These are phyloP conservation scores for Geotrichum siamense DNA, from an alignment of 1,139 yeast species.

Conservation along the genomic window DNA sequence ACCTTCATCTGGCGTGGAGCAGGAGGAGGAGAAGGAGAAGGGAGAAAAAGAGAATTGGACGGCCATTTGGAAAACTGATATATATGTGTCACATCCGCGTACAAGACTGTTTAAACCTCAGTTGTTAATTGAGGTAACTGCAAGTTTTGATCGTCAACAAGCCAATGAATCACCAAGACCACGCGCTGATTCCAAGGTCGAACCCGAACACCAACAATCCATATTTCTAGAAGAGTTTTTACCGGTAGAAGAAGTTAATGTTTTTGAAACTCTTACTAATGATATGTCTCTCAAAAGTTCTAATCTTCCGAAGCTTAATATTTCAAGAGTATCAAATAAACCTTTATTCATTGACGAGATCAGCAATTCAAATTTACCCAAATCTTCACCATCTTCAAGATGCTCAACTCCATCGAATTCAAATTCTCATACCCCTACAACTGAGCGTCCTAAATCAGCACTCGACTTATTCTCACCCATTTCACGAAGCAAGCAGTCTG, in stretches of 20 bases:
- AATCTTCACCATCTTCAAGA: conserved; percentile 10
- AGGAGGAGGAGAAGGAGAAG: conserved; percentile 6
- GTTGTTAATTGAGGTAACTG: conserved; percentile 14
- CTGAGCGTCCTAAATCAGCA: conserved; percentile 3
- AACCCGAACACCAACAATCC: not conserved
- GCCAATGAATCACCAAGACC: conserved; percentile 4
- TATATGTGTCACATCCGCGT: conserved; percentile 28
- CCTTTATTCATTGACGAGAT: conserved; percentile 1
- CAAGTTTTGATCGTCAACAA: conserved; percentile 6
- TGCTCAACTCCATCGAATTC: conserved; percentile 9
- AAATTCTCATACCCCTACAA: conserved; percentile 7
- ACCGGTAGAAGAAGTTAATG: conserved; percentile 23
- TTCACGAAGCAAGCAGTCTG: not conserved
- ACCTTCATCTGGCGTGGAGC: not conserved
- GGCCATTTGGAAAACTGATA: conserved; percentile 26
- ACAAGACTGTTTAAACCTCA: conserved; percentile 25
- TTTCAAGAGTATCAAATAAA: conserved; percentile 11
- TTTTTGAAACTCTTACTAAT: conserved; percentile 23
- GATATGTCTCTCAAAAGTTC: conserved; percentile 18
- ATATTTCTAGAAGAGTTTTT: conserved; percentile 20
- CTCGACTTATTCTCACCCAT: conserved; percentile 4
- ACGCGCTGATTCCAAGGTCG: conserved; percentile 5
- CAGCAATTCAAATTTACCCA: conserved; percentile 2
- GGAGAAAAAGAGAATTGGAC: conserved; percentile 8
- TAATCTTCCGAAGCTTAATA: conserved; percentile 13